Conservation (phyloP, 2,329 filamentous ascomycete genomes). For the Trichoderma lentiforme region DNA sequence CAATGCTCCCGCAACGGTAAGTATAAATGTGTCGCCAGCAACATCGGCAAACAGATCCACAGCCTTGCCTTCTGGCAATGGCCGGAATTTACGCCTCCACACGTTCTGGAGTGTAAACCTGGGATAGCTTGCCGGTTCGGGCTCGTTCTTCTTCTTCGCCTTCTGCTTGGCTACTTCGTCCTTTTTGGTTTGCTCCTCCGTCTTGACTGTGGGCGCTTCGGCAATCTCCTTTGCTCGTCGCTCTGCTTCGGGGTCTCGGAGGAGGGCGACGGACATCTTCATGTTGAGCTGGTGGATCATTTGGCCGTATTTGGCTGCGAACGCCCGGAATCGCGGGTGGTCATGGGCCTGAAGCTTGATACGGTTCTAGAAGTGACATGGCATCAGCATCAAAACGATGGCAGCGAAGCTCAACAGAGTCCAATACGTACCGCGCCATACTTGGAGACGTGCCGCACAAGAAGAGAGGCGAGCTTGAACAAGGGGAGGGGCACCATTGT, state of each 20-base stretch:
- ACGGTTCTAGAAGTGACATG: conserved; percentile 49
- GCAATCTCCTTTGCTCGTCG: conserved; percentile 59
- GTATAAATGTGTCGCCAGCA: conserved; percentile 60
- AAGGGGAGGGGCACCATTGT: conserved; percentile 63
- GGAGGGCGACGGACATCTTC: conserved; percentile 57
- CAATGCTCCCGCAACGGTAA: conserved; percentile 54
- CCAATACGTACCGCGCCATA: conserved; percentile 59
- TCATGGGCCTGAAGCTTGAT: conserved; percentile 66
- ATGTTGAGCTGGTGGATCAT: conserved; percentile 65
- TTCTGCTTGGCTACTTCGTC: conserved; percentile 49
- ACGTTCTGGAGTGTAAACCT: conserved; percentile 44
- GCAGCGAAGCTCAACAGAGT: background rate
- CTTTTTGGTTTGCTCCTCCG: conserved; percentile 56
- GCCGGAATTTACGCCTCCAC: conserved; percentile 60
- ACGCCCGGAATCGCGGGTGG: conserved; percentile 56
- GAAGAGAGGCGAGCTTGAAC: conserved; percentile 64
- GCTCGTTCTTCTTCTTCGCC: conserved; percentile 32
- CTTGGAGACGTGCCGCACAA: conserved; percentile 64
- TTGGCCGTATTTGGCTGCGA: conserved; percentile 62
- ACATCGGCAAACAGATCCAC: conserved; percentile 67
- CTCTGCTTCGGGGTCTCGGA: conserved; percentile 57
- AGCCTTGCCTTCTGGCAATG: conserved; percentile 62
- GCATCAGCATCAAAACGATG: background rate
- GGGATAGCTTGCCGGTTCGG: conserved; percentile 1
- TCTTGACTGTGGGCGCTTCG: conserved; percentile 62